phyloP scores from a whole-genome alignment of 2,329 filamentous ascomycete genomes.

The Pyrenophora graminea region DNA sequence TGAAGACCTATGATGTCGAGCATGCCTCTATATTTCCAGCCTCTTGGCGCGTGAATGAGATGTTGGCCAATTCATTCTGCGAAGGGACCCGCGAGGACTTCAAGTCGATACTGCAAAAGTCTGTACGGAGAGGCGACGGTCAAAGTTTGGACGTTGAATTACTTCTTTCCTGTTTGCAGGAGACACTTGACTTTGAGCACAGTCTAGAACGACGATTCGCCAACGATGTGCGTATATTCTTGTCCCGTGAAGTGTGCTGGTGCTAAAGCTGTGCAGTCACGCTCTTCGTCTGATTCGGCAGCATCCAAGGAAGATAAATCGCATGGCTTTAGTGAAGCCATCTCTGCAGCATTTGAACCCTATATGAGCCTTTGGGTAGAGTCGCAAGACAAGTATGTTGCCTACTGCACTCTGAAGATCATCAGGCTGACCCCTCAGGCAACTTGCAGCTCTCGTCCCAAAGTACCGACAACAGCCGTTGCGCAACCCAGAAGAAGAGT shows the following conservation, averaged over 20 bases:
- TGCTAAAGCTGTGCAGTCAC: conserved; percentile 55
- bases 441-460: conserved; percentile 81
- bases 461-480: conserved; percentile 84
- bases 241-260: background rate
- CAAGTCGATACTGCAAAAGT: conserved; percentile 86
- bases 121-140: conserved; percentile 77
- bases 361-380: conserved; percentile 98
- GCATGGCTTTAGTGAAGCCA: conserved; percentile 82
- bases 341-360: conserved; percentile 95
- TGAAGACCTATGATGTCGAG: conserved; percentile 94
- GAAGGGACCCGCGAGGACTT: conserved; percentile 96
- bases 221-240: conserved; percentile 50
- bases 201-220: conserved; percentile 83
- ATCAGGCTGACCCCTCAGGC: conserved; percentile 45
- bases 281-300: conserved; percentile 86
- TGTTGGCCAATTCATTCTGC: conserved; percentile 88
- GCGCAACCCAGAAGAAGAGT: conserved; percentile 84
- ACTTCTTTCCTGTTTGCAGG: conserved; percentile 84
- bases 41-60: conserved; percentile 88
- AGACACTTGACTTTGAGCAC: conserved; percentile 97
- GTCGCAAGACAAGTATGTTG: conserved; percentile 74
- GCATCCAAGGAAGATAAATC: conserved; percentile 76
- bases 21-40: conserved; percentile 85
- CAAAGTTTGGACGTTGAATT: conserved; percentile 87
- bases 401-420: background rate